Base-by-base conservation (phyloP, 352 stramenopile species). In the Vaucheria bursata region DNA sequence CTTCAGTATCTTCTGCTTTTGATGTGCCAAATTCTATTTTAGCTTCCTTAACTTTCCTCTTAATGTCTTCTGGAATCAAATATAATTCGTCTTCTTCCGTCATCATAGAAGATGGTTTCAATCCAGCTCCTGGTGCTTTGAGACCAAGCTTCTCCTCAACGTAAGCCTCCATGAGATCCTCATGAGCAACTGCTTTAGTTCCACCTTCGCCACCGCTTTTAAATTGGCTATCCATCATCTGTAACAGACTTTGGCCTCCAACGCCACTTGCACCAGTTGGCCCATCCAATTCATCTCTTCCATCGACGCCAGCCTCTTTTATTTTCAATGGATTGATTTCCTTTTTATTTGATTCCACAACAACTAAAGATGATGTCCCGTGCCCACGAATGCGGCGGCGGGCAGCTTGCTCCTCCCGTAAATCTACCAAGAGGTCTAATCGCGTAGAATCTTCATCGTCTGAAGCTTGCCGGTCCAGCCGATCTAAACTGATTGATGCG, bases 351-450 rank as follows among this genome's bases (percentile, higher is more conserved):
- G 4, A 2, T 31, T 1, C 5, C 6, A 8, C 2, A 25, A 35
- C 31, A 2, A 72, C 3, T 2, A 72, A n/a, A 25, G 65, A 72
- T 36, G 65, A 29, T 29, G 65, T 35, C 1, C 31, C 31, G 31
- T 73, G 78, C 25, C 78, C 78, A 7, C 78, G 37, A 1, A 31
- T 53, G 6, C 73, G 72, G 52, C 65, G 45, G 34, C 78, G 67
- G 8, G 50, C 33, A n/a, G 67, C 72, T 45, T 83, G 78, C 45
- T 83, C 78, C 40, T 83, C 78, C 40, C 78, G 25, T 4, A 83
- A 73, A 35, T 83, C 78, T 0, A 65, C 34, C 49, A 83, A 52
- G 6, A 83, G 33, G 35, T 81, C 77, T 50, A 71, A 52, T 5
- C 77, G 69, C 25, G 50, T 74, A 7, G 45, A 71, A 18, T 81